Evolutionary conservation across 2,329 filamentous ascomycete genomes (phyloP).

Genomic region (Fusarium odoratissimum): DNA sequence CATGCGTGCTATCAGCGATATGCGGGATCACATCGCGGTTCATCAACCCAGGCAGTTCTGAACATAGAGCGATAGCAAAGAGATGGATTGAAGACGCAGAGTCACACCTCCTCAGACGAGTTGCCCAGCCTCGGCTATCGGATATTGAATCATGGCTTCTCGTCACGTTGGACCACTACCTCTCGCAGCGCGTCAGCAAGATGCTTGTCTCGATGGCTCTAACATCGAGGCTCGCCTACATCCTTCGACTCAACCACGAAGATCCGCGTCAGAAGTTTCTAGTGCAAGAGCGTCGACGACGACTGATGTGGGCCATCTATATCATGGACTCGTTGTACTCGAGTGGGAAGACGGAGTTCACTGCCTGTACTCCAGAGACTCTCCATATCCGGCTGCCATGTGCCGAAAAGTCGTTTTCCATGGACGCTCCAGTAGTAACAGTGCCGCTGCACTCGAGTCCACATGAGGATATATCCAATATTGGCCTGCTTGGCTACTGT

Average conservation of each 20-base stretch:
- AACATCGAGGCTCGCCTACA: slow-evolving; percentile 28
- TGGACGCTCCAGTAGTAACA: slow-evolving; percentile 3
- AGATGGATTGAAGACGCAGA: slow-evolving; percentile 36
- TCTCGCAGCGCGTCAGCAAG: slow-evolving; percentile 37
- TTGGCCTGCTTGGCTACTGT: slow-evolving; percentile 20
- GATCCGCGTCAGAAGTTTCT: slow-evolving; percentile 27
- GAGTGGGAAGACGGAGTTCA: slow-evolving; percentile 25
- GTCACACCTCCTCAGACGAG: slow-evolving; percentile 16
- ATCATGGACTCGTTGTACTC: slow-evolving; percentile 25
- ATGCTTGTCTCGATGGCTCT: slow-evolving; percentile 37
- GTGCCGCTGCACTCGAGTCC: background rate
- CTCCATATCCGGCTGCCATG: slow-evolving; percentile 12
- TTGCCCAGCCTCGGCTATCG: slow-evolving; percentile 25
- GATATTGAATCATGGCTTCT: slow-evolving; percentile 41
- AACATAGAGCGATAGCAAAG: background rate
- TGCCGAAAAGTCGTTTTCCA: slow-evolving; percentile 10
- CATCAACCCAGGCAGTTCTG: background rate
- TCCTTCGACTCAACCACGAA: slow-evolving; percentile 39
- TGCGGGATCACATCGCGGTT: slow-evolving; percentile 15
- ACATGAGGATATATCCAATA: background rate
- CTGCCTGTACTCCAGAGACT: slow-evolving; percentile 1
- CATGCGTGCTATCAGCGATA: slow-evolving; percentile 3
- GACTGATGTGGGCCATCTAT: slow-evolving; percentile 42
- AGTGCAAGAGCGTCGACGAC: slow-evolving; percentile 23
- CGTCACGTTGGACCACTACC: slow-evolving; percentile 32